phyloP scores from a whole-genome alignment of 169 alveolate genomes.

The Hepatocystis sp. region DNA sequence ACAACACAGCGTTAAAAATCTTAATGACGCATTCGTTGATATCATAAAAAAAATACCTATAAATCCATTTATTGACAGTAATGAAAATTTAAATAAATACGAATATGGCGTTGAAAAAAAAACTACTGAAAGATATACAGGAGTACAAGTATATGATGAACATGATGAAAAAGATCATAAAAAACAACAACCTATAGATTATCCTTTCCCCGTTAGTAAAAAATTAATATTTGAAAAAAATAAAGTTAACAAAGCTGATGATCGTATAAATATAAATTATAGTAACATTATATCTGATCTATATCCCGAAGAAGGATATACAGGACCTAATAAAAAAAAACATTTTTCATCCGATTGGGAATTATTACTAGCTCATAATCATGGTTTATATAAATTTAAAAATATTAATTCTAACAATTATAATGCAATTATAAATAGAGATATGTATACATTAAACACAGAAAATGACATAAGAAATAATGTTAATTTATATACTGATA shows the following conservation, averaged over 20 bases:
- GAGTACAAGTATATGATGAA: conserved; percentile 44
- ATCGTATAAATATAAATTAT: conserved; percentile 48
- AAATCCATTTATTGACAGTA: conserved; percentile 69
- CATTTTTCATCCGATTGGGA: conserved; percentile 80
- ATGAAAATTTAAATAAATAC: conserved; percentile 67
- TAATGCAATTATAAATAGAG: conserved; percentile 47
- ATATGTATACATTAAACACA: conserved; percentile 46
- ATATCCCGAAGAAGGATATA: conserved; percentile 68
- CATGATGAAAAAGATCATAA: conserved; percentile 31
- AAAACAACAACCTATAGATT: conserved; percentile 17
- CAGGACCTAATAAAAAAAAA: conserved; percentile 36
- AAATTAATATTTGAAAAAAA: conserved; percentile 42
- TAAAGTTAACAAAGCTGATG: conserved; percentile 65
- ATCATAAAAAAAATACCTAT: conserved; percentile 56
- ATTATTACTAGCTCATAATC: conserved; percentile 76
- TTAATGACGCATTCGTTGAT: conserved; percentile 38
- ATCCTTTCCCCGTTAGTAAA: conserved; percentile 41
- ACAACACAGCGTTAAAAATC: not conserved
- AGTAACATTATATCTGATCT: conserved; percentile 51
- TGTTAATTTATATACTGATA: conserved; percentile 77
- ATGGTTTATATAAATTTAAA: conserved; percentile 77
- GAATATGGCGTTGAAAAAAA: conserved; percentile 56
- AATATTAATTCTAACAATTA: conserved; percentile 46
- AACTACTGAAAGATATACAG: conserved; percentile 43
- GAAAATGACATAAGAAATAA: conserved; percentile 77